Base-by-base conservation (phyloP, 2,329 filamentous ascomycete species). In the Chaetomium strumarium region DNA sequence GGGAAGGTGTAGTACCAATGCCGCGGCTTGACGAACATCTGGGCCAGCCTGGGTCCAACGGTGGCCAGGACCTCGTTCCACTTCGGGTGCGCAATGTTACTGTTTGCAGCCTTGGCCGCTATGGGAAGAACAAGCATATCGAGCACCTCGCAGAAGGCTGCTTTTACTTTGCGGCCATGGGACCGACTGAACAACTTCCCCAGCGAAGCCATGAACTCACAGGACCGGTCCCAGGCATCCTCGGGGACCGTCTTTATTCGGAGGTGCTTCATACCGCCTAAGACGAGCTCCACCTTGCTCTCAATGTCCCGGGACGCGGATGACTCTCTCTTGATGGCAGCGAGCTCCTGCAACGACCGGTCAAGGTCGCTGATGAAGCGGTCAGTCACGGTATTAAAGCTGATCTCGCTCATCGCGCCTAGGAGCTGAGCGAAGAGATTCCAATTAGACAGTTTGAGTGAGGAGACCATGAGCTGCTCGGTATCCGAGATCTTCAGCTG, bases 381-480 rank as follows among this genome's bases (percentile, higher is more conserved):
- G 50, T 84, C 81, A 3, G 89, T 84, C 42, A 99, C 91, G 51
- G 85, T 88, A 14, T 82, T 74, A 67, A 99, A 97, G 65, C 95
- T 92, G 58, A 93, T 85, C 41, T 88, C 86, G 70, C 93, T 96
- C 88, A 99, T 96, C 37, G 91, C 86, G n/a, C 95, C 93, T 1
- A 99, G 79, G 3, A 99, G 75, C 63, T 96, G 88, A 17, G 90
- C 86, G 67, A 96, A 96, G 2, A 99, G 83, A 54, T 89, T 88
- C 92, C 92, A 99, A 63, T 99, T 99, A 13, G 93, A 88, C 70
- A 93, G 83, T 59, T 90, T 90, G 20, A 97, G 75, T 0, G 88
- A 84, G 0, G 90, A 96, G 9, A 85, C 76, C 56, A 83, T 75
- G 3, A 92, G 74, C 63, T 91, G 84, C 8, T 96, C 90, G 0